Conservation (phyloP, 2,329 filamentous ascomycete genomes). For the Chrysosporium queenslandicum region DNA sequence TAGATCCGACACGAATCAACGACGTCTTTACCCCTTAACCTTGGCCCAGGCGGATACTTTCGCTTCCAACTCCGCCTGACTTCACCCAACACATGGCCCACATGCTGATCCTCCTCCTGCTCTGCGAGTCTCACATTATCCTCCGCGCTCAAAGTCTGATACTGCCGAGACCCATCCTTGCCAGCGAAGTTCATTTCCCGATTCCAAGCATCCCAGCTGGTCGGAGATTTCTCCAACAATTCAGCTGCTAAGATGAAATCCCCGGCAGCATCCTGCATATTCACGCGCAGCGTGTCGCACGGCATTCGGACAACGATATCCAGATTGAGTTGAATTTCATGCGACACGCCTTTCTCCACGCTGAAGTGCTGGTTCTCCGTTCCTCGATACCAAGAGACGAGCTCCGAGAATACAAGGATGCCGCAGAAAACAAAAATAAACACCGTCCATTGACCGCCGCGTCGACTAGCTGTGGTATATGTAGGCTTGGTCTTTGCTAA, state of each 20-base stretch:
- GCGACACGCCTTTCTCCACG: conserved; percentile 83
- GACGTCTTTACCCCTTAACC: conserved; percentile 44
- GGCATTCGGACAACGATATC: conserved; percentile 87
- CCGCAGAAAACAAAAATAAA: conserved; percentile 65
- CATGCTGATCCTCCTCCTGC: conserved; percentile 64
- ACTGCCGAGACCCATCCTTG: conserved; percentile 51
- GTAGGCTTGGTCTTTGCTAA: conserved; percentile 90
- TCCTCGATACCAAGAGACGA: conserved; percentile 73
- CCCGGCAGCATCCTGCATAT: conserved; percentile 90
- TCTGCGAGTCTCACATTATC: conserved; percentile 43
- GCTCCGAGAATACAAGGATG: conserved; percentile 66
- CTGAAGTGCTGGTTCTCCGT: conserved; percentile 79
- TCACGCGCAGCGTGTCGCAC: conserved; percentile 82
- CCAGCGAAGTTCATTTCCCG: conserved; percentile 52
- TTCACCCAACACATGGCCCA: conserved; percentile 77
- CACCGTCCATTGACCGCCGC: conserved; percentile 90
- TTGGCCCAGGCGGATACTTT: conserved; percentile 64
- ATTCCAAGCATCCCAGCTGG: conserved; percentile 73
- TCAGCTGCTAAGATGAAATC: conserved; percentile 79
- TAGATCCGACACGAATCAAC: conserved; percentile 78
- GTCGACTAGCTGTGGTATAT: conserved; percentile 73
- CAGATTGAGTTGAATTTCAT: conserved; percentile 84
- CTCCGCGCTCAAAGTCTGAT: conserved; percentile 49
- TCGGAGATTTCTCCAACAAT: conserved; percentile 63
- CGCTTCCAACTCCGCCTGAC: conserved; percentile 56